Base-by-base conservation (phyloP, 2,329 filamentous ascomycete genomes). In the Penicillium psychrosexuale region DNA sequence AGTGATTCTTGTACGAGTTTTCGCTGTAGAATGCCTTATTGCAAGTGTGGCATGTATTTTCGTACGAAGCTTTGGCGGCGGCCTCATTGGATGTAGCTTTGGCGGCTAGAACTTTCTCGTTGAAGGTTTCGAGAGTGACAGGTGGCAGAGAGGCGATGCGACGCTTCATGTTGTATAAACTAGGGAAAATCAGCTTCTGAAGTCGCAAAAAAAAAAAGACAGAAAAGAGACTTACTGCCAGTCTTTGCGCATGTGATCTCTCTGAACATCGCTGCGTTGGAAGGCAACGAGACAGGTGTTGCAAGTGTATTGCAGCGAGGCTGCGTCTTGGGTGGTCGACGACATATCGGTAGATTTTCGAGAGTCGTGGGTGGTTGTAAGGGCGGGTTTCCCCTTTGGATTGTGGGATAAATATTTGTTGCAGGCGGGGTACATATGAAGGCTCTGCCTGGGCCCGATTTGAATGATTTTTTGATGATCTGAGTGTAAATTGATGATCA, bases 221-320 rank as follows among this genome's bases (percentile, higher is more conserved):
- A 13, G 17, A 43, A 13, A 5, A 19, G 0, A 51, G 5, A 86
- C 90, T 78, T 82, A 94, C 89, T 99, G 93, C 94, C 94, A 99
- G 78, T 99, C 94, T 66, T 88, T 94, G 74, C 94, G 91, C 94
- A 99, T 99, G 72, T 99, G 94, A 36, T 85, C 87, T 72, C 94
- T 87, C 77, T 99, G 94, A 53, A 95, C 82, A 71, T 97, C 93
- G 72, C 90, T 91, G 70, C 90, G 91, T 63, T 93, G 88, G 77
- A 97, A 99, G 49, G 93, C 94, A 65, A 99, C 92, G 73, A 96
- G 91, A 72, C 94, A 99, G 55, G 92, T 94, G 76, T 97, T 99
- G 85, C 94, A 99, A 53, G 93, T 97, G 77, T 93, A 99, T 1
- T 94, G 93, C 72, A 97, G 91, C 19, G 59, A 56, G 33, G 30